Percentiles rank a stretch among this genome's conserved stretches.
These are phyloP conservation scores for Pyrenophora teres DNA, from an alignment of 2,329 filamentous ascomycete genomes.

Conservation along the genomic window DNA sequence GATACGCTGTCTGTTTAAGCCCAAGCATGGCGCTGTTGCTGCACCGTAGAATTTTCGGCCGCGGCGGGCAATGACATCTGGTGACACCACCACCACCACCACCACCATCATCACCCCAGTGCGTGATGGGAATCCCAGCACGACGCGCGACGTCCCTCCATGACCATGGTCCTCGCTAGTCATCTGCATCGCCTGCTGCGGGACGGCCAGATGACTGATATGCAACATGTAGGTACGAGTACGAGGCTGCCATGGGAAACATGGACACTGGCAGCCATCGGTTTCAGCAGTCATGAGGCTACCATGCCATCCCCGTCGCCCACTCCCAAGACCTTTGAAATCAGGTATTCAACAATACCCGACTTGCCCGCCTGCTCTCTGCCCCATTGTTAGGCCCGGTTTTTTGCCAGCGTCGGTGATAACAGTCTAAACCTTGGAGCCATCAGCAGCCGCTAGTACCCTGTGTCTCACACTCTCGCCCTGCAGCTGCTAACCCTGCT, in stretches of 20 bases:
- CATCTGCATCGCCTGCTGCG: constrained; percentile 43
- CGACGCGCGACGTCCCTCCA: constrained; percentile 24
- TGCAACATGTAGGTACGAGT: constrained; percentile 31
- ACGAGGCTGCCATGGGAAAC: constrained; percentile 31
- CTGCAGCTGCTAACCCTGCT: constrained; percentile 27
- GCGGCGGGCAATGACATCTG: constrained; percentile 8
- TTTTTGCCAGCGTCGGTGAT: constrained; percentile 24
- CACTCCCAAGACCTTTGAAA: too few species aligned
- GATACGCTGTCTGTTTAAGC: too few species aligned
- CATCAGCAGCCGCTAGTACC: constrained; percentile 25
- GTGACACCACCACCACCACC: constrained; percentile 19
- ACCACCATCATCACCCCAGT: not conserved
- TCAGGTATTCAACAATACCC: too few species aligned
- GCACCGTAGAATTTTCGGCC: constrained; percentile 10
- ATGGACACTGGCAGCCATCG: constrained; percentile 23
- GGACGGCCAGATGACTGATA: constrained; percentile 39
- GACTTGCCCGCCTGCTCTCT: constrained; percentile 1
- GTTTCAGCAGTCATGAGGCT: constrained; percentile 40
- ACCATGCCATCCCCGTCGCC: not conserved
- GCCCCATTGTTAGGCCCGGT: constrained; percentile 10
- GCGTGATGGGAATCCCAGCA: constrained; percentile 20
- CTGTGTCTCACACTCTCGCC: constrained; percentile 29
- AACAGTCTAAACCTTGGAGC: constrained; percentile 13
- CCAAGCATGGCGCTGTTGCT: not conserved
- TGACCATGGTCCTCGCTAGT: constrained; percentile 36